Evolutionary conservation across 306 rosid genomes (phyloP), one percentile per base, ranked within the genome.

Genomic region (Prunus kanzakura): DNA sequence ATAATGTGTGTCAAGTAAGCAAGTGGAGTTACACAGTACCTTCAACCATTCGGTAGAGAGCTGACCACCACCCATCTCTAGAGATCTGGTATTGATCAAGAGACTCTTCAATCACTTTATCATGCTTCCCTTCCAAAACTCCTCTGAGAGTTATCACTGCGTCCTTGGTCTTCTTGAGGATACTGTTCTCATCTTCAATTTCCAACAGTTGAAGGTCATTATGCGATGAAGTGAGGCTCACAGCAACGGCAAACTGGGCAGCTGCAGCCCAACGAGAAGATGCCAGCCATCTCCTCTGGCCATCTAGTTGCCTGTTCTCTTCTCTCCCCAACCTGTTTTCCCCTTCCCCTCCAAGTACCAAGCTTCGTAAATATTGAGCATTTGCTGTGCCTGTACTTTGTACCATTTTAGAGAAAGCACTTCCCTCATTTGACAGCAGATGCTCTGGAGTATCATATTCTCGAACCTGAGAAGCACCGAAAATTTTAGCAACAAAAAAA

Each of bases 41-140:
- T 88, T 94, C 98, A 75, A 91, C 82, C 93, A 92, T 89, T 82
- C 83, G 84, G 88, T 89, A 94, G 56, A 94, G 90, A 15, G 98
- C 75, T 75, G 86, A 92, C 96, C 89, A 94, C 83, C 93, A 86
- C 71, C 96, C 93, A 80, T 69, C 89, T 77, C 86, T 76, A 22
- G 89, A 82, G 54, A 82, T 51, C 80, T 88, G 91, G 68, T 84
- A 79, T 61, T 32, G 82, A 58, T 74, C 71, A 32, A 93, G 76
- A 19, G 85, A 71, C 83, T 89, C 88, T 54, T 91, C 91, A 73
- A 95, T 95, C 57, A 66, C 91, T 76, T 85, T 81, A 69, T 93
- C 89, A 76, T 87, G 92, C 80, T 89, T 92, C 78, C 99, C 95
- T 81, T 89, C 97, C 86, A 89, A 79, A 83, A 93, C 93, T 74